These are phyloP conservation scores for Lasiodiplodia sp. DNA, from an alignment of 2,329 filamentous ascomycete species.

Conservation along the genomic window DNA sequence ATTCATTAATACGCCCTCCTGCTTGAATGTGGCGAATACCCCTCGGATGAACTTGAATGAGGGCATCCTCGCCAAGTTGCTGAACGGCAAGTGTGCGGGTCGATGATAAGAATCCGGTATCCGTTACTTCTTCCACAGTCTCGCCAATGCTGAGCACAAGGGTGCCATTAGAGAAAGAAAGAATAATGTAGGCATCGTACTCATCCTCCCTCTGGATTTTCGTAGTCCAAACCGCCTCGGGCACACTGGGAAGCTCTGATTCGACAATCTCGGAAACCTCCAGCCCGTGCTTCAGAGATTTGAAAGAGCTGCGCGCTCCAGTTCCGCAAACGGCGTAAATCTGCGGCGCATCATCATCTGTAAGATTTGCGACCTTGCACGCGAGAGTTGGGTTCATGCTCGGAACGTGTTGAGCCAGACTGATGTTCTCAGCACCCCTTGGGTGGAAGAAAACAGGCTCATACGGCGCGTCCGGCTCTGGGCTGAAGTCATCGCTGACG, in stretches of 20 bases:
- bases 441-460: conserved; percentile 86
- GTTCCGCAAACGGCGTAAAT: conserved; percentile 93
- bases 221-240: conserved; percentile 93
- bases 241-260: conserved; percentile 86
- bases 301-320: conserved; percentile 86
- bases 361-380: conserved; percentile 89
- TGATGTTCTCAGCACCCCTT: conserved; percentile 79
- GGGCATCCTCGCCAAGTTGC: conserved; percentile 88
- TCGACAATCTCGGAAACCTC: conserved; percentile 96
- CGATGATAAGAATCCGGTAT: conserved; percentile 88
- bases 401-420: conserved; percentile 82
- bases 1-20: conserved; percentile 82
- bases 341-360: conserved; percentile 91
- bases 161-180: conserved; percentile 89
- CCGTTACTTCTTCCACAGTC: conserved; percentile 92
- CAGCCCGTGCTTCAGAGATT: conserved; percentile 89
- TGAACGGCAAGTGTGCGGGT: conserved; percentile 92
- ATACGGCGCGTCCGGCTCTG: conserved; percentile 75
- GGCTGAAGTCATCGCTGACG: conserved; percentile 79
- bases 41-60: conserved; percentile 95
- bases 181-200: conserved; percentile 93
- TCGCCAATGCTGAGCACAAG: conserved; percentile 95
- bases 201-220: conserved; percentile 83
- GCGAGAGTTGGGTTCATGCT: conserved; percentile 91
- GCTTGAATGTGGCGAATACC: conserved; percentile 90